Conservation (phyloP, 495 filamentous ascomycete genomes). For the Hypomontagnella monticulosa region DNA sequence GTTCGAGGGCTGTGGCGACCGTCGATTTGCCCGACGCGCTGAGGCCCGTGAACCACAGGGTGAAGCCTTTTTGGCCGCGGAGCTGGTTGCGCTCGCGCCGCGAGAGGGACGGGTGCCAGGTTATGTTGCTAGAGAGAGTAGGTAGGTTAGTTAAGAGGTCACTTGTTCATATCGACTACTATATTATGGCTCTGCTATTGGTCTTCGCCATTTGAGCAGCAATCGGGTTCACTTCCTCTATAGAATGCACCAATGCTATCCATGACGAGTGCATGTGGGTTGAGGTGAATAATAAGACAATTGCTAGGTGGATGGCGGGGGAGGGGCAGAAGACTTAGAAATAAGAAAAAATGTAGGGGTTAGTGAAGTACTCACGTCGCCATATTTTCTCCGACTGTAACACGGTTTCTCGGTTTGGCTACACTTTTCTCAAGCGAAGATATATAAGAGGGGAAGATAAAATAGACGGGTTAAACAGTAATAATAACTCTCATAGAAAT, state of each 20-base stretch:
- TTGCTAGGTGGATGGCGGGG: slow-evolving; percentile 28
- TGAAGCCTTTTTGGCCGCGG: slow-evolving; percentile 88
- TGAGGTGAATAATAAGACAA: too few relatives aligned
- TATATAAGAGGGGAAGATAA: background rate
- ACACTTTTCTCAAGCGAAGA: background rate
- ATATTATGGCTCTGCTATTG: background rate
- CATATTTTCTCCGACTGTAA: slow-evolving; percentile 18
- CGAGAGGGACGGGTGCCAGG: slow-evolving; percentile 92
- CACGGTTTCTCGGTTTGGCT: background rate
- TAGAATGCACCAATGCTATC: too few relatives aligned
- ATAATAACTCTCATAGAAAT: slow-evolving; percentile 7
- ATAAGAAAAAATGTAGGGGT: background rate
- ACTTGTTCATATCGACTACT: background rate
- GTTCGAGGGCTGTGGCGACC: slow-evolving; percentile 93
- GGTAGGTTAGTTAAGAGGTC: slow-evolving; percentile 7
- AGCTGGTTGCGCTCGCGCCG: slow-evolving; percentile 81
- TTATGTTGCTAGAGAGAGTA: slow-evolving; percentile 82
- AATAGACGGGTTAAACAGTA: background rate
- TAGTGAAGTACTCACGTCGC: slow-evolving; percentile 26
- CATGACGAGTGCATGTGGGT: too few relatives aligned
- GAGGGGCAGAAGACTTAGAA: slow-evolving; percentile 21
- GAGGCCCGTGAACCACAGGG: slow-evolving; percentile 97
- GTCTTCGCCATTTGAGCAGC: background rate
- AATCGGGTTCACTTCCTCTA: too few relatives aligned
- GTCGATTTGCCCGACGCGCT: slow-evolving; percentile 97